Conservation (phyloP, 2,329 filamentous ascomycete species). For the Rutstroemia sydowiana region DNA sequence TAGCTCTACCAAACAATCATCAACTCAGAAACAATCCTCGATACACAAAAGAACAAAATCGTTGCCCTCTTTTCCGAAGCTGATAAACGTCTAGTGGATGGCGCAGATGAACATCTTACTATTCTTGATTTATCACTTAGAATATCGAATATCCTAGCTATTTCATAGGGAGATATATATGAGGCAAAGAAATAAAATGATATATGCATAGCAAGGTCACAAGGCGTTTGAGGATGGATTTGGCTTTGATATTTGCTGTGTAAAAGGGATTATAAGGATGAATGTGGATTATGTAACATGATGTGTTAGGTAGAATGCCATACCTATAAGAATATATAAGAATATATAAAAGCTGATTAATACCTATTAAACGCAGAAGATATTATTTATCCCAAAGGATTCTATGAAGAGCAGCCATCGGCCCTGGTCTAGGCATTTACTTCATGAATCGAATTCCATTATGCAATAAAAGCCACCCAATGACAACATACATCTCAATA, state of each 20-base stretch:
- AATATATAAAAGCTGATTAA: too few species aligned
- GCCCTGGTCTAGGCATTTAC: too few species aligned
- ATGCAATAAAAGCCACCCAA: too few species aligned
- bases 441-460: too few species aligned
- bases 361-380: too few species aligned
- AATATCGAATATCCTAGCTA: conserved; percentile 62
- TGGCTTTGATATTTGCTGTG: neutral
- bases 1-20: conserved; percentile 77
- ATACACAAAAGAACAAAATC: conserved; percentile 85
- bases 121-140: conserved; percentile 79
- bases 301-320: too few species aligned
- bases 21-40: conserved; percentile 75
- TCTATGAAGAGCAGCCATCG: too few species aligned
- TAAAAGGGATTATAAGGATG: neutral
- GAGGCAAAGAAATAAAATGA: neutral
- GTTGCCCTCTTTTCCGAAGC: conserved; percentile 85
- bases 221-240: neutral
- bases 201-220: conserved; percentile 1
- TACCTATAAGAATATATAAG: too few species aligned
- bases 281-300: neutral
- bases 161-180: conserved; percentile 5
- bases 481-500: too few species aligned
- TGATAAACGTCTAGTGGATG: conserved; percentile 90
- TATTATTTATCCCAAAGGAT: too few species aligned
- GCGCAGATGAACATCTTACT: conserved; percentile 88